These are phyloP conservation scores for Aspergillus tamarii DNA, from an alignment of 2,329 filamentous ascomycete species.

Conservation along the genomic window DNA sequence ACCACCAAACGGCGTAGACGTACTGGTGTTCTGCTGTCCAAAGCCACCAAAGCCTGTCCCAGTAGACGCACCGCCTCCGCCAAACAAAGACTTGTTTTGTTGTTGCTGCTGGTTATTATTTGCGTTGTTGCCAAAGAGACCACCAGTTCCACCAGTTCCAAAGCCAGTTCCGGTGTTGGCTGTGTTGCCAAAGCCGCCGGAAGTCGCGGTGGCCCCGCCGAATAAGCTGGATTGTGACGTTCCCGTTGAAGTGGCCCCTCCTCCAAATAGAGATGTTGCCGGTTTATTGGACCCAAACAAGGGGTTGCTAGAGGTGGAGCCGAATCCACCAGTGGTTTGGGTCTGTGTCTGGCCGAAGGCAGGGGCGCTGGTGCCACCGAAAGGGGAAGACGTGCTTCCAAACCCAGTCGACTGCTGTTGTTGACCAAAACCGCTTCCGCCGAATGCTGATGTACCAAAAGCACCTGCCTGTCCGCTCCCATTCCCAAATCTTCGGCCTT, in stretches of 20 bases:
- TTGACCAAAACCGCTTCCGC: constrained; percentile 50
- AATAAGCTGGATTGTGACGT: constrained; percentile 45
- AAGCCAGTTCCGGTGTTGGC: constrained; percentile 33
- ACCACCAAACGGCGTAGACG: constrained; percentile 46
- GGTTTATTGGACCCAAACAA: constrained; percentile 51
- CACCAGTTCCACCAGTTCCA: constrained; percentile 34
- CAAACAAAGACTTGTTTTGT: constrained; percentile 43
- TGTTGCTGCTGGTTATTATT: constrained; percentile 35
- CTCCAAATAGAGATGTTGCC: constrained; percentile 41
- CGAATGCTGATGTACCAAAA: constrained; percentile 72
- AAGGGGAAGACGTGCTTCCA: constrained; percentile 47
- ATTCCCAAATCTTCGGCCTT: constrained; percentile 83
- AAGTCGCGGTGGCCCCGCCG: constrained; percentile 41
- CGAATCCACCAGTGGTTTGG: constrained; percentile 45
- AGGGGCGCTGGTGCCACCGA: constrained; percentile 42
- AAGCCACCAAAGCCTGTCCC: constrained; percentile 43
- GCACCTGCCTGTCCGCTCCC: constrained; percentile 77
- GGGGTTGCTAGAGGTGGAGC: constrained; percentile 37
- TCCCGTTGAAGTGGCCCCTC: constrained; percentile 25
- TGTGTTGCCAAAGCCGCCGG: constrained; percentile 34
- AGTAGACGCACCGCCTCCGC: constrained; percentile 30
- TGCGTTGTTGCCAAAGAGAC: constrained; percentile 45
- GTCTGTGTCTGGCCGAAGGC: constrained; percentile 50
- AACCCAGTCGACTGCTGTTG: constrained; percentile 47
- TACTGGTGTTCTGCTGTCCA: constrained; percentile 41